A percentile compares a stretch with the other conserved stretches of the same genome.
Conservation (phyloP, 805 yeast species). For the Wickerhamomyces strasburgensis region DNA sequence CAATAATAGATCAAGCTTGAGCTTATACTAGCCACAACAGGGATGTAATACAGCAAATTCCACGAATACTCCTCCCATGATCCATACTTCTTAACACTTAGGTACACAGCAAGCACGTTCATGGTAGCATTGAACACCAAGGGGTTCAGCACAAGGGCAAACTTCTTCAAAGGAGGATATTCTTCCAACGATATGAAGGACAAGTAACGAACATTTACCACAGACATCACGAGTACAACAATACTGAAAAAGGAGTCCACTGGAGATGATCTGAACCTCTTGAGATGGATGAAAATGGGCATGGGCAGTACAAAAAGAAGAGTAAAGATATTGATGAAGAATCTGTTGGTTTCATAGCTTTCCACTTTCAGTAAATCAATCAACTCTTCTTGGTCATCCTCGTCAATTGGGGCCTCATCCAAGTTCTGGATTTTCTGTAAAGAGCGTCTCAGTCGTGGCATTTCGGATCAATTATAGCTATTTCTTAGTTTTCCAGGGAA, state of each 20-base stretch:
- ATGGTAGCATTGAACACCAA: conserved; percentile 4
- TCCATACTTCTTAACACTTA: conserved; percentile 4
- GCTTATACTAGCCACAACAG: conserved; percentile 8
- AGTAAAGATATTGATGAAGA: conserved; percentile 16
- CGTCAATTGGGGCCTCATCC: conserved; percentile 13
- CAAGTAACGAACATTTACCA: conserved; percentile 10
- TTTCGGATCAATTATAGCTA: too few relatives aligned
- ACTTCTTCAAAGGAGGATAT: neutral
- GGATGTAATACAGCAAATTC: conserved; percentile 7
- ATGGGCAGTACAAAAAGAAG: conserved; percentile 14
- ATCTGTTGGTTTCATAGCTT: conserved; percentile 8
- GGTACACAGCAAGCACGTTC: conserved; percentile 3
- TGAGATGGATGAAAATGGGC: conserved; percentile 13
- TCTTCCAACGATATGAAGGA: conserved; percentile 1
- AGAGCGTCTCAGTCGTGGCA: conserved; percentile 15
- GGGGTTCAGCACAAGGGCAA: conserved; percentile 2
- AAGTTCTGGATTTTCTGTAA: conserved; percentile 9
- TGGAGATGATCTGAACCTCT: conserved; percentile 8
- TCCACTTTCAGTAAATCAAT: conserved; percentile 13
- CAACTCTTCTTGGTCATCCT: conserved; percentile 19
- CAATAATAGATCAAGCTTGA: conserved; percentile 9
- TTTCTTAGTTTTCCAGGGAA: neutral
- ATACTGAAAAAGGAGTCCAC: conserved; percentile 9
- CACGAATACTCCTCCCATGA: neutral
- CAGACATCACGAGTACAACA: conserved; percentile 5